Evolutionary conservation across 1,284 basidiomycete species (phyloP), one percentile per base, ranked within the genome.

Genomic region (Meira miltonrushii): DNA sequence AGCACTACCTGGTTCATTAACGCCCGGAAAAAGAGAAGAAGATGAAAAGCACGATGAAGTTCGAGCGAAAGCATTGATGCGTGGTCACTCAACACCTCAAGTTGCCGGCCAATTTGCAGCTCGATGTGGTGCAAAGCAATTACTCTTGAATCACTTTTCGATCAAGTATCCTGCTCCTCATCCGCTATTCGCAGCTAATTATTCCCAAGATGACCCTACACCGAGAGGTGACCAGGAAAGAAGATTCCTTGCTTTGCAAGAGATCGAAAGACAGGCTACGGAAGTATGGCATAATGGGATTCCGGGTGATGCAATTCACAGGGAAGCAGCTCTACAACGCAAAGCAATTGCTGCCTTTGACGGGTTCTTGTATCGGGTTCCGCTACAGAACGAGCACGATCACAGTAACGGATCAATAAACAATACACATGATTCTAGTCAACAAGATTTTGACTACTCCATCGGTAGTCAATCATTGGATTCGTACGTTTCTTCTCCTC

Each of bases 111-210:
- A 52, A 3, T 77, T 77, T 44, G 71, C 75, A 7, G 72, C 67
- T 0, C 33, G 60, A 38, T 62, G 75, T 17, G 57, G 66, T 5
- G 72, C 72, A 0, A 59, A 58, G n/a, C 54, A 55, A 11, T 57
- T 77, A 25, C 60, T 73, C 9, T 57, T 77, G 44, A 77, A 77
- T 54, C 75, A 77, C 52, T 76, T 77, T 55, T 71, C 69, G 15
- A 67, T 70, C 17, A 64, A 66, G 39, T 73, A 65, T 43, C 61
- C 65, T 5, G 62, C 69, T 28, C 66, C 70, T 11, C 61, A 63
- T 40, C 59, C 41, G 11, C n/a, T 23, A 17, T 46, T 25, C 19
- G 39, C 17, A 15, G 19, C 15, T 11, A 43, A 43, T 19, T 43
- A 15, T 43, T 15, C 40, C 3, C 13, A 43, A 15, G 19, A 15